Evolutionary conservation across 1,139 yeast species (phyloP).

Genomic region (Hansenula anomala): DNA sequence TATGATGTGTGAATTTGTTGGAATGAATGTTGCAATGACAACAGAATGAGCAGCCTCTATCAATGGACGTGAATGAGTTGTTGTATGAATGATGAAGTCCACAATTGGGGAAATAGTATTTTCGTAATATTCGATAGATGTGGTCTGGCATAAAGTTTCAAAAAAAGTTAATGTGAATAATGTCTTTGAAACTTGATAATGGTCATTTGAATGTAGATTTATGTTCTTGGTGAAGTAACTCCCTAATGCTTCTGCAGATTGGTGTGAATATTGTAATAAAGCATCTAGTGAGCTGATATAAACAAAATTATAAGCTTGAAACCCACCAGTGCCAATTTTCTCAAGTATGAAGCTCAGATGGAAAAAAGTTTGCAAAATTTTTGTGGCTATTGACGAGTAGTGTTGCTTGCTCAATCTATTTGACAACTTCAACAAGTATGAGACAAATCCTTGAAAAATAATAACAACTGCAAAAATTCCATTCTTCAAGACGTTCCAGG

Average conservation of each 20-base stretch:
- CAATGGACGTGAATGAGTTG: constrained; percentile 27
- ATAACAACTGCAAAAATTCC: constrained; percentile 47
- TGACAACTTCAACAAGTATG: constrained; percentile 29
- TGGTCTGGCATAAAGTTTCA: constrained; percentile 49
- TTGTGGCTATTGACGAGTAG: constrained; percentile 27
- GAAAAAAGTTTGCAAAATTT: constrained; percentile 43
- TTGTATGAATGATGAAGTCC: constrained; percentile 9
- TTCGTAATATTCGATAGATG: constrained; percentile 16
- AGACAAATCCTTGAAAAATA: constrained; percentile 51
- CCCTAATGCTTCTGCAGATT: constrained; percentile 35
- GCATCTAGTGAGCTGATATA: constrained; percentile 48
- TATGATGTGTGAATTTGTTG: constrained; percentile 18
- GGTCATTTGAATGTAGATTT: constrained; percentile 30
- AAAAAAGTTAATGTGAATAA: constrained; percentile 53
- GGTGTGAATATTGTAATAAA: constrained; percentile 28
- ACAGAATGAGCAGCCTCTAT: constrained; percentile 70
- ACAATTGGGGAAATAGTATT: constrained; percentile 20
- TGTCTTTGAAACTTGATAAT: constrained; percentile 43
- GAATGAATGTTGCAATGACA: constrained; percentile 41
- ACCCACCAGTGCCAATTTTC: constrained; percentile 66
- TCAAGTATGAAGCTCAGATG: constrained; percentile 51
- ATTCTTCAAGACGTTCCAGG: constrained; percentile 33
- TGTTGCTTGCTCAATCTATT: constrained; percentile 14
- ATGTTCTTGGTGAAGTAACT: constrained; percentile 37
- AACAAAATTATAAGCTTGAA: constrained; percentile 66